Evolutionary conservation across 768 basidiomycete genomes (phyloP).

Genomic region (Suillus subaureus): DNA sequence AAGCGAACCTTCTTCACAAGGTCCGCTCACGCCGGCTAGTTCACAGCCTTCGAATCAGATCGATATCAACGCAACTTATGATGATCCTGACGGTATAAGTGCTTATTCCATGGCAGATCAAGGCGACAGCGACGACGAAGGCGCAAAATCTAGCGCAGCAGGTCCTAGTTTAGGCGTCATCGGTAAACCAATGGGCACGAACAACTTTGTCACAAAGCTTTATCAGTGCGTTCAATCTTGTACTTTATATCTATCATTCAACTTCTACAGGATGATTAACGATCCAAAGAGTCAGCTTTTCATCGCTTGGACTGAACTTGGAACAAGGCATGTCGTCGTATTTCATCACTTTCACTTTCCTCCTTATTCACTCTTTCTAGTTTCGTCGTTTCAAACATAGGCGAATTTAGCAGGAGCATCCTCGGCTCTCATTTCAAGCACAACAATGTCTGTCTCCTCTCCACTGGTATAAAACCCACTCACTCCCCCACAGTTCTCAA

Average conservation of each 20-base stretch:
- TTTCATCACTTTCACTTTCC: background rate
- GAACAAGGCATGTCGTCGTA: slow-evolving; percentile 46
- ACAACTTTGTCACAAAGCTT: slow-evolving; percentile 88
- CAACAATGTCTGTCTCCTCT: slow-evolving; percentile 65
- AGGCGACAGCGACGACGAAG: slow-evolving; percentile 12
- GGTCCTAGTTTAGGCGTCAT: slow-evolving; percentile 54
- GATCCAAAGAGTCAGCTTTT: slow-evolving; percentile 79
- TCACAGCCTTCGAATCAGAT: slow-evolving; percentile 20
- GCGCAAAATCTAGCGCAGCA: slow-evolving; percentile 21
- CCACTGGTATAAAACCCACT: background rate
- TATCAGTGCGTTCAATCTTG: slow-evolving; percentile 62
- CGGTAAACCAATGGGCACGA: slow-evolving; percentile 66
- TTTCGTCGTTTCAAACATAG: slow-evolving; percentile 84
- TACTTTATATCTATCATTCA: background rate
- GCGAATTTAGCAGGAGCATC: slow-evolving; percentile 84
- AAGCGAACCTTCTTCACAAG: slow-evolving; percentile 25
- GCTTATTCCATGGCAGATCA: slow-evolving; percentile 21
- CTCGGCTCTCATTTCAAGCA: slow-evolving; percentile 89
- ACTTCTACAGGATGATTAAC: slow-evolving; percentile 72
- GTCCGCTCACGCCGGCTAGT: slow-evolving; percentile 24
- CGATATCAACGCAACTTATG: slow-evolving; percentile 46
- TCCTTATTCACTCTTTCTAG: slow-evolving; percentile 29
- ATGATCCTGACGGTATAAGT: slow-evolving; percentile 58
- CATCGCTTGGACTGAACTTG: slow-evolving; percentile 82
- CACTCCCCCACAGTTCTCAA: slow-evolving; percentile 67